Conservation (phyloP, 2,329 filamentous ascomycete species). For the Arthrobotrys sinensis region DNA sequence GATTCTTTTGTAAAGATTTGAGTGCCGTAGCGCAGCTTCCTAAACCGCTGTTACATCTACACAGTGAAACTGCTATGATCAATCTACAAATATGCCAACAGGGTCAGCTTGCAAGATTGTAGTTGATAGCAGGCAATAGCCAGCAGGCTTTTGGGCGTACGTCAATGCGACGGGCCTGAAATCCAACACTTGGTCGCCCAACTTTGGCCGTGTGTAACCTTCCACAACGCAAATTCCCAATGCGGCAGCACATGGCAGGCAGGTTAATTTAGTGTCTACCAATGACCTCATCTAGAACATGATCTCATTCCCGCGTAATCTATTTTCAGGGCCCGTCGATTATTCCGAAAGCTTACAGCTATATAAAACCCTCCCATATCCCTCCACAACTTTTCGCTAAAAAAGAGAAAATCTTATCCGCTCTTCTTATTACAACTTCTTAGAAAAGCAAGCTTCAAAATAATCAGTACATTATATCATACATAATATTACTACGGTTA, state of each 20-base stretch:
- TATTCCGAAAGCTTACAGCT: background rate
- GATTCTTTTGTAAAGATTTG: too few species aligned
- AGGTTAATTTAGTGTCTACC: too few species aligned
- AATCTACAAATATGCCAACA: too few species aligned
- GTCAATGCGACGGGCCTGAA: constrained; percentile 27
- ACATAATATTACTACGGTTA: constrained; percentile 3
- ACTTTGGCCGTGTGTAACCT: constrained; percentile 43
- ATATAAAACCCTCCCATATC: constrained; percentile 10
- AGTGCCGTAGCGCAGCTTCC: too few species aligned
- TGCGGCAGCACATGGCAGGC: constrained; percentile 30
- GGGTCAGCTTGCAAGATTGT: too few species aligned
- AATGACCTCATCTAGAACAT: constrained; percentile 55
- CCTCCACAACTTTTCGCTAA: constrained; percentile 9
- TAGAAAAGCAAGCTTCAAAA: constrained; percentile 1
- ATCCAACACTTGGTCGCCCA: constrained; percentile 13
- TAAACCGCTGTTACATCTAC: too few species aligned
- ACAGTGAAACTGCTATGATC: too few species aligned
- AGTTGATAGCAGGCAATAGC: too few species aligned
- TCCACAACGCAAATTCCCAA: constrained; percentile 40
- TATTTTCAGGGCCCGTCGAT: constrained; percentile 25
- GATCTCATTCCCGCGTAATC: constrained; percentile 56
- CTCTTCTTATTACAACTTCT: background rate
- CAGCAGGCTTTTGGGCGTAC: too few species aligned
- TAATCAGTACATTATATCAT: background rate
- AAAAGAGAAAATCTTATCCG: background rate